Percentiles rank a stretch among this genome's conserved stretches.
These are phyloP conservation scores for Adansonia madagascariensis DNA, from an alignment of 441 rosid species.

Conservation along the genomic window DNA sequence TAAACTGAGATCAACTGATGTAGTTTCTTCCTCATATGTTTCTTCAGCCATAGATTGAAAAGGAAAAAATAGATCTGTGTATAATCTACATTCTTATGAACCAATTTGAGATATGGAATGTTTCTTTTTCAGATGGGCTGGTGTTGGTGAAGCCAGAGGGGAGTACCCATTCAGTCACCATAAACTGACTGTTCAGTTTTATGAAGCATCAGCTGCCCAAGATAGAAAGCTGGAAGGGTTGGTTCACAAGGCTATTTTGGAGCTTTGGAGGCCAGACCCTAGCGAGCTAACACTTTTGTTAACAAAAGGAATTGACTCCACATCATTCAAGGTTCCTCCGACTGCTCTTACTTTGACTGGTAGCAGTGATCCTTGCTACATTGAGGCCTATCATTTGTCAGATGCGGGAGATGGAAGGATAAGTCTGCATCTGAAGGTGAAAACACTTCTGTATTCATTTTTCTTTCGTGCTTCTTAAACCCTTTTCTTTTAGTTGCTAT, in stretches of 20 bases:
- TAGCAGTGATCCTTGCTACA: slow-evolving; percentile 96
- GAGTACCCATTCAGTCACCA: slow-evolving; percentile 99
- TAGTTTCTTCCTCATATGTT: slow-evolving; percentile 5
- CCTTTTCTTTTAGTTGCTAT: not conserved
- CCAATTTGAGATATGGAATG: slow-evolving; percentile 26
- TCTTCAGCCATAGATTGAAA: not conserved
- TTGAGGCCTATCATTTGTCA: slow-evolving; percentile 96
- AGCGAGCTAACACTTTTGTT: slow-evolving; percentile 82
- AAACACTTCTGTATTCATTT: slow-evolving; percentile 15
- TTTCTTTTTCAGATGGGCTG: slow-evolving; percentile 84
- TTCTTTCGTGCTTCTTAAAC: slow-evolving; percentile 1
- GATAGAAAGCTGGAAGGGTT: slow-evolving; percentile 94
- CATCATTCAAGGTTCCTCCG: slow-evolving; percentile 80
- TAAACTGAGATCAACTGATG: not conserved
- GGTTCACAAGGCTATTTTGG: slow-evolving; percentile 96
- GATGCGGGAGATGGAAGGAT: slow-evolving; percentile 96
- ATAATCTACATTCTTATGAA: slow-evolving; percentile 10
- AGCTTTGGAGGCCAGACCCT: slow-evolving; percentile 99
- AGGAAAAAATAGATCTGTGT: not conserved
- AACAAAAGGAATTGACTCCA: slow-evolving; percentile 75
- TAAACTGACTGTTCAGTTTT: slow-evolving; percentile 95
- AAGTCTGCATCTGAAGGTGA: slow-evolving; percentile 89
- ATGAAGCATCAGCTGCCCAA: slow-evolving; percentile 97
- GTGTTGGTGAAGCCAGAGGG: slow-evolving; percentile 95
- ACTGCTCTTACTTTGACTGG: slow-evolving; percentile 82